Percentiles rank a stretch among this genome's conserved stretches.
phyloP scores from a whole-genome alignment of 148 eudicot species.

The Rhododendron simsii region DNA sequence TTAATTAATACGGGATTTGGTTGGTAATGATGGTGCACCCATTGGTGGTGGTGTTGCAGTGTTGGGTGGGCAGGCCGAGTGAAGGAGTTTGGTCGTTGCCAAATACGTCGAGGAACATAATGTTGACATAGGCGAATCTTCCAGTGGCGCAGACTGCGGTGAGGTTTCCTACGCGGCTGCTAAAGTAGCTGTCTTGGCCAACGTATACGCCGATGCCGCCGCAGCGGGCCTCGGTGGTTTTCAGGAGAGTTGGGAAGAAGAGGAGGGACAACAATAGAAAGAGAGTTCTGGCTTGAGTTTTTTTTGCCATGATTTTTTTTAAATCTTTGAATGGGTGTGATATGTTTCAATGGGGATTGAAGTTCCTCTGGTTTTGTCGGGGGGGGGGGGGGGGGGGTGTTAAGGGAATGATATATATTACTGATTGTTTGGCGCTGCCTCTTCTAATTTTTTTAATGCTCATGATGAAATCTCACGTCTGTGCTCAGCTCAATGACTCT shows the following conservation, averaged over 20 bases:
- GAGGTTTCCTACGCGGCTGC: slow-evolving; percentile 47
- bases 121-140: slow-evolving; percentile 42
- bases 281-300: slow-evolving; percentile 7
- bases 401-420: background rate
- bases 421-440: background rate
- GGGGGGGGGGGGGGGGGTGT: no score
- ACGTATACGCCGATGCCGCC: slow-evolving; percentile 54
- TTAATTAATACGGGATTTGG: slow-evolving; percentile 23
- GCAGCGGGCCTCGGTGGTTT: slow-evolving; percentile 11
- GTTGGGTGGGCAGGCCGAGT: slow-evolving; percentile 58
- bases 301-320: background rate
- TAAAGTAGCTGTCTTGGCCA: slow-evolving; percentile 64
- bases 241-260: background rate
- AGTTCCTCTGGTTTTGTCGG: background rate
- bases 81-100: slow-evolving; percentile 54
- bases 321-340: background rate
- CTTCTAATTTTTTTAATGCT: background rate
- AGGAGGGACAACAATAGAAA: slow-evolving; percentile 2
- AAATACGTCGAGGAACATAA: slow-evolving; percentile 53
- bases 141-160: slow-evolving; percentile 52
- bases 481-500: background rate
- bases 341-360: background rate
- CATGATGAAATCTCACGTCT: background rate
- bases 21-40: slow-evolving; percentile 28
- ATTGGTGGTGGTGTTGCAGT: slow-evolving; percentile 44